Evolutionary conservation across 352 stramenopile species (phyloP).

Genomic region (Phytopythium cucurbitacearum): DNA sequence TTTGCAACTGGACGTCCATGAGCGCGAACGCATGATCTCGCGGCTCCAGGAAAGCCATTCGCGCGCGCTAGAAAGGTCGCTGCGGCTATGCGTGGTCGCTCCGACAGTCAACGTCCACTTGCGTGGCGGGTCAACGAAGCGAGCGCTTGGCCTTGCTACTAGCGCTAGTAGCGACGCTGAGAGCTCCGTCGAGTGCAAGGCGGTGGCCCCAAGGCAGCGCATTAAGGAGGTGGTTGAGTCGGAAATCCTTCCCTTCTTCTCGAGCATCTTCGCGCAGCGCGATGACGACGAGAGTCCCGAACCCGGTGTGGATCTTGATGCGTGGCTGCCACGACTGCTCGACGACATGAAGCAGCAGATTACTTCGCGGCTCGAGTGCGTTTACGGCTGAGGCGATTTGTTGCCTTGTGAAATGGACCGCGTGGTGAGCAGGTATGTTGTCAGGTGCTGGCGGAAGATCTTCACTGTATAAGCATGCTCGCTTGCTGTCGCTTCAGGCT

Average conservation of each 20-base stretch:
- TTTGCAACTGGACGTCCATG: constrained; percentile 13
- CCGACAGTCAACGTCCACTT: constrained; percentile 81
- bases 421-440: neutral
- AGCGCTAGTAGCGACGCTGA: too few relatives aligned
- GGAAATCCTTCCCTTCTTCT: constrained; percentile 59
- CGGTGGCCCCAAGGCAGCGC: constrained; percentile 23
- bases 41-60: constrained; percentile 26
- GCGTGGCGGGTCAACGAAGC: too few relatives aligned
- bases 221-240: constrained; percentile 61
- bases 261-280: constrained; percentile 41
- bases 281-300: constrained; percentile 23
- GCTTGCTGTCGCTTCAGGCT: too few relatives aligned
- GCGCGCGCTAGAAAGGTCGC: constrained; percentile 27
- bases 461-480: neutral
- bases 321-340: constrained; percentile 62
- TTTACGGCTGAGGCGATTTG: constrained; percentile 14
- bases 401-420: neutral
- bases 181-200: constrained; percentile 11
- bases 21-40: constrained; percentile 12
- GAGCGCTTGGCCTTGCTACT: too few relatives aligned
- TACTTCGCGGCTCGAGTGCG: constrained; percentile 42
- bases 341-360: constrained; percentile 72
- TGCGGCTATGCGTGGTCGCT: constrained; percentile 76
- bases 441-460: constrained; percentile 8
- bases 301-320: constrained; percentile 26